Conservation (phyloP, 805 yeast species). For the Cyberlindnera nakhonratchasimensis region DNA sequence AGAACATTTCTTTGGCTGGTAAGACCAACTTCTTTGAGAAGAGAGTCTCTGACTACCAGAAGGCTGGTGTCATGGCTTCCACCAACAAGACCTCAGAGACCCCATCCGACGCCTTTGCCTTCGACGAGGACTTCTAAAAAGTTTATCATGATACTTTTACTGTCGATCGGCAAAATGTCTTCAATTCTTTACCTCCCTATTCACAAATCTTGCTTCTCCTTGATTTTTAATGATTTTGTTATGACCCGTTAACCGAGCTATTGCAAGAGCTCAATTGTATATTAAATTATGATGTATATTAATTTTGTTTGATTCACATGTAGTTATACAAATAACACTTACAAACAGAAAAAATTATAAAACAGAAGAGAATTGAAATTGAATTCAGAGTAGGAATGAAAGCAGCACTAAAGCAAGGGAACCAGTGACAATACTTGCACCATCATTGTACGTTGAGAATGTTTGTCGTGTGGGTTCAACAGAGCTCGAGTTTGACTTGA, state of each 20-base stretch:
- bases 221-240: slow-evolving; percentile 12
- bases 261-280: slow-evolving; percentile 8
- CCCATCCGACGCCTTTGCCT: slow-evolving; percentile 60
- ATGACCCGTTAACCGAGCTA: slow-evolving; percentile 11
- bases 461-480: background rate
- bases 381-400: slow-evolving; percentile 5
- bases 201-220: background rate
- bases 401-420: background rate
- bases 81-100: slow-evolving; percentile 44
- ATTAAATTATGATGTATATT: slow-evolving; percentile 3
- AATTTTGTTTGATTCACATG: background rate
- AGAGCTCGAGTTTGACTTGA: background rate
- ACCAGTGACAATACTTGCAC: slow-evolving; percentile 2
- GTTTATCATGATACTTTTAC: background rate
- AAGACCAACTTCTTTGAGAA: slow-evolving; percentile 98
- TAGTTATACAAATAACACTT: background rate
- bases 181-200: background rate
- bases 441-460: slow-evolving; percentile 10
- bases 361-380: background rate
- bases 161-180: slow-evolving; percentile 2
- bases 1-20: slow-evolving; percentile 96
- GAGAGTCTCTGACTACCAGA: slow-evolving; percentile 98
- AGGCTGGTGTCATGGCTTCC: slow-evolving; percentile 97
- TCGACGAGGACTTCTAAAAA: slow-evolving; percentile 88
- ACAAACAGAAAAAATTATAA: background rate